phyloP scores from a whole-genome alignment of 495 filamentous ascomycete species.

The Penicillium turbatum region DNA sequence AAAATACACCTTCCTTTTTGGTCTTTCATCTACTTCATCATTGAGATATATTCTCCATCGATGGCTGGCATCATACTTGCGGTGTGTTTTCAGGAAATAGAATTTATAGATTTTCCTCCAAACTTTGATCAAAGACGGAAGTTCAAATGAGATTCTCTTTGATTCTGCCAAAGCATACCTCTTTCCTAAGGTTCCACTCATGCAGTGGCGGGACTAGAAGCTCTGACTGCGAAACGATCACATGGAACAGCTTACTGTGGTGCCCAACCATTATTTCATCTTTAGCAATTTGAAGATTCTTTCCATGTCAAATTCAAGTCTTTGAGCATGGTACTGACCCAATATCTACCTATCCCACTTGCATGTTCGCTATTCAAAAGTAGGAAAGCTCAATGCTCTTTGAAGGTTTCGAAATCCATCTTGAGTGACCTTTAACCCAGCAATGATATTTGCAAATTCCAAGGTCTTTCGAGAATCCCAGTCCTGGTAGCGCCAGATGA shows the following conservation, averaged over 20 bases:
- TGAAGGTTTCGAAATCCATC: constrained; percentile 61
- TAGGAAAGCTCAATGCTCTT: constrained; percentile 15
- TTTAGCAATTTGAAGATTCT: too few species aligned
- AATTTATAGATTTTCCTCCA: too few species aligned
- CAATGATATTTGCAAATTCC: constrained; percentile 60
- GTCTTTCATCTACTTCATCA: background rate
- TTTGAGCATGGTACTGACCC: background rate
- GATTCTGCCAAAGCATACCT: background rate
- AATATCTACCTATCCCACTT: too few species aligned
- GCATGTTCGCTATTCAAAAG: background rate
- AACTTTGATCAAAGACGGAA: background rate
- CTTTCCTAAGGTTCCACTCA: background rate
- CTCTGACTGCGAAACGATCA: too few species aligned
- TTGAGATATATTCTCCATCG: too few species aligned
- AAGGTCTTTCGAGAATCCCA: constrained; percentile 52
- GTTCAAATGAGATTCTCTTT: background rate
- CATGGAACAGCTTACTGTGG: too few species aligned
- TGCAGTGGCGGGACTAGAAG: too few species aligned
- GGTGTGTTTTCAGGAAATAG: too few species aligned
- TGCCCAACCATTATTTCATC: too few species aligned
- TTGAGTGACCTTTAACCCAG: constrained; percentile 61
- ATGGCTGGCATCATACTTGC: background rate
- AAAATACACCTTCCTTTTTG: background rate
- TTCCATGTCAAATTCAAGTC: background rate
- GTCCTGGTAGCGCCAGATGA: constrained; percentile 47